phyloP scores from a whole-genome alignment of 2,329 filamentous ascomycete species.

The Arthroderma sp. region DNA sequence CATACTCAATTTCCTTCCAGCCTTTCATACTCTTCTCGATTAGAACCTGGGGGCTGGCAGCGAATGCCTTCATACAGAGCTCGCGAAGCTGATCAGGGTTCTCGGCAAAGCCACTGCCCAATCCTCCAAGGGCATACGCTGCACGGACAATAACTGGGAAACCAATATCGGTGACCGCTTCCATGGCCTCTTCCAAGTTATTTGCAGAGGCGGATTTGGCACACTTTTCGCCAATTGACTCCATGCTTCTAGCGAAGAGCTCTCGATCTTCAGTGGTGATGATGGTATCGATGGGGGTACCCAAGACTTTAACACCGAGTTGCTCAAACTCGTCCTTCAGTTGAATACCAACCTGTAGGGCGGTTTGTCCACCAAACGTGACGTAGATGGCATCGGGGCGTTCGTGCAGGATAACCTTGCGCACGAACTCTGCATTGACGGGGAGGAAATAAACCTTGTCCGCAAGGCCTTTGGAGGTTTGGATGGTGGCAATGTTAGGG shows the following conservation, averaged over 20 bases:
- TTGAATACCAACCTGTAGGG: constrained; percentile 90
- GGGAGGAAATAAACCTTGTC: constrained; percentile 99
- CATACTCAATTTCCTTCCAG: constrained; percentile 99
- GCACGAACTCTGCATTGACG: constrained; percentile 91
- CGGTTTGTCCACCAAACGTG: constrained; percentile 95
- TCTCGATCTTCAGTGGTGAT: constrained; percentile 98
- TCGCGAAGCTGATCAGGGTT: constrained; percentile 70
- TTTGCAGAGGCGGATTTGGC: constrained; percentile 92
- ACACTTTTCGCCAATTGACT: constrained; percentile 94
- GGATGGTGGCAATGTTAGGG: constrained; percentile 96
- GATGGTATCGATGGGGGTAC: constrained; percentile 94
- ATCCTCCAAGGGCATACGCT: constrained; percentile 85
- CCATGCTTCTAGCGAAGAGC: constrained; percentile 94
- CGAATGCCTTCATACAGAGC: constrained; percentile 88
- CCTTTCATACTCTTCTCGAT: constrained; percentile 99
- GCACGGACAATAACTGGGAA: constrained; percentile 96
- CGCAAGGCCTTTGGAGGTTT: constrained; percentile 92
- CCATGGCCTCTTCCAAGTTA: constrained; percentile 74
- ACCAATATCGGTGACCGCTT: constrained; percentile 78
- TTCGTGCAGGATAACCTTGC: constrained; percentile 93
- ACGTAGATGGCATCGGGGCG: constrained; percentile 92
- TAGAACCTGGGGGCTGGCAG: constrained; percentile 86
- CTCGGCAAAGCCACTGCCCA: constrained; percentile 91
- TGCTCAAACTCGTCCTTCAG: constrained; percentile 92
- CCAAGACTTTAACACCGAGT: constrained; percentile 85